Evolutionary conservation across 2,329 filamentous ascomycete species (phyloP).

Genomic region (Rutstroemia sp.): DNA sequence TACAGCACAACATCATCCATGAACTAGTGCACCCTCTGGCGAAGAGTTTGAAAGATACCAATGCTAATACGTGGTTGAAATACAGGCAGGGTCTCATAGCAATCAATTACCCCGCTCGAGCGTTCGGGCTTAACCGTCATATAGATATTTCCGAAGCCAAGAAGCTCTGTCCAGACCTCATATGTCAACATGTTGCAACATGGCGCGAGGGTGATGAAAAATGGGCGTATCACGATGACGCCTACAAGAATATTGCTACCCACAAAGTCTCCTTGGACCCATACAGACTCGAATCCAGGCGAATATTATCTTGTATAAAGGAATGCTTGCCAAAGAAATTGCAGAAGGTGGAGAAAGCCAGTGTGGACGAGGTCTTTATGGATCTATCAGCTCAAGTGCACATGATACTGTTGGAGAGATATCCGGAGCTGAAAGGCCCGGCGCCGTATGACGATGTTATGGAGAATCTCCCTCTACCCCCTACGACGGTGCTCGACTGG

Average conservation of each 20-base stretch:
- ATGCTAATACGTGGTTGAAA: conserved; percentile 5
- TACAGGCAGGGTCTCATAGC: conserved; percentile 82
- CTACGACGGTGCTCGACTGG: conserved; percentile 73
- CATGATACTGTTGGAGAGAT: conserved; percentile 64
- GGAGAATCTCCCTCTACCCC: conserved; percentile 66
- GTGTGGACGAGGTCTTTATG: conserved; percentile 92
- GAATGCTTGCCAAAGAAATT: conserved; percentile 56
- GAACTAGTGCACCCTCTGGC: too few species aligned
- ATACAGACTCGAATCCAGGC: conserved; percentile 77
- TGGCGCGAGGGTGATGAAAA: conserved; percentile 87
- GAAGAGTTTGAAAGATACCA: background rate
- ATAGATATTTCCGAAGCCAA: conserved; percentile 74
- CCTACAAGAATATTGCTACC: conserved; percentile 68
- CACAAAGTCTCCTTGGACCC: conserved; percentile 94
- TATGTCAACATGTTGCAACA: conserved; percentile 88
- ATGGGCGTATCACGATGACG: conserved; percentile 86
- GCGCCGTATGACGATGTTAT: conserved; percentile 67
- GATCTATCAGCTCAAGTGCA: conserved; percentile 85
- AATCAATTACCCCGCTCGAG: conserved; percentile 87
- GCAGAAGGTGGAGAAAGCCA: conserved; percentile 83
- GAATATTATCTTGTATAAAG: conserved; percentile 74
- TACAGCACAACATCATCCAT: too few species aligned
- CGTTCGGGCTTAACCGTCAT: conserved; percentile 72
- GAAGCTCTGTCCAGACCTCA: conserved; percentile 76
- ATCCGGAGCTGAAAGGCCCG: conserved; percentile 61